Evolutionary conservation across 257 asterid species (phyloP).

Genomic region (Gentiana dahurica): DNA sequence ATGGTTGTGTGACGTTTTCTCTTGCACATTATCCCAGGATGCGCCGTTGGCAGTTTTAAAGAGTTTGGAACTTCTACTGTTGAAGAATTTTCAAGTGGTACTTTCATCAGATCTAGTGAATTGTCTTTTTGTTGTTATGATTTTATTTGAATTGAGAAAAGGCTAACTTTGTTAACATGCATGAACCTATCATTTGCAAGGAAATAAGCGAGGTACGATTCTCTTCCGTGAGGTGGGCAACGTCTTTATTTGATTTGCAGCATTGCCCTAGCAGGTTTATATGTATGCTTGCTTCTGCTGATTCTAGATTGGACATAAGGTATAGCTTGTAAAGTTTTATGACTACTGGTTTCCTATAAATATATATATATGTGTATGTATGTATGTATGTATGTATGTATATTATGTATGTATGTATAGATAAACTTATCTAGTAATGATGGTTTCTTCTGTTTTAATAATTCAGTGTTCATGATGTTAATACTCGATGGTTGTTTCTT

Average conservation of each 20-base stretch:
- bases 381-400: no score
- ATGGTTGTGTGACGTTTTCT: conserved; percentile 6
- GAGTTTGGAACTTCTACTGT: conserved; percentile 70
- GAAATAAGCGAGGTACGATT: conserved; percentile 98
- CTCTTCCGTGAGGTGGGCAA: conserved; percentile 97
- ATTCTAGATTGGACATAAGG: conserved; percentile 91
- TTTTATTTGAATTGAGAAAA: conserved; percentile 5
- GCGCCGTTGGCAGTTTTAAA: conserved; percentile 63
- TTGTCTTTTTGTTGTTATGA: conserved; percentile 14
- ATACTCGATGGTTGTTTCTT: background rate
- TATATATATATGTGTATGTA: background rate
- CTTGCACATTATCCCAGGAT: conserved; percentile 37
- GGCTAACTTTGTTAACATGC: conserved; percentile 1
- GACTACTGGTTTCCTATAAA: background rate
- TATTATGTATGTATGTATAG: no score
- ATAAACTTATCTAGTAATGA: no score
- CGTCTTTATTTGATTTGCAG: conserved; percentile 65
- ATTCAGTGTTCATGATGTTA: no score
- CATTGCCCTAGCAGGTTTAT: conserved; percentile 96
- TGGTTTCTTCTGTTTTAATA: no score
- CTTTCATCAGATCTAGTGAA: conserved; percentile 9
- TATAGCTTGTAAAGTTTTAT: conserved; percentile 16
- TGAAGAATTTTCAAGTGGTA: conserved; percentile 77
- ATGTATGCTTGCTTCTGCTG: conserved; percentile 95
- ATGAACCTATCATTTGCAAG: conserved; percentile 27